Evolutionary conservation across 768 basidiomycete species (phyloP).

Genomic region (Tremella yokohamensis): DNA sequence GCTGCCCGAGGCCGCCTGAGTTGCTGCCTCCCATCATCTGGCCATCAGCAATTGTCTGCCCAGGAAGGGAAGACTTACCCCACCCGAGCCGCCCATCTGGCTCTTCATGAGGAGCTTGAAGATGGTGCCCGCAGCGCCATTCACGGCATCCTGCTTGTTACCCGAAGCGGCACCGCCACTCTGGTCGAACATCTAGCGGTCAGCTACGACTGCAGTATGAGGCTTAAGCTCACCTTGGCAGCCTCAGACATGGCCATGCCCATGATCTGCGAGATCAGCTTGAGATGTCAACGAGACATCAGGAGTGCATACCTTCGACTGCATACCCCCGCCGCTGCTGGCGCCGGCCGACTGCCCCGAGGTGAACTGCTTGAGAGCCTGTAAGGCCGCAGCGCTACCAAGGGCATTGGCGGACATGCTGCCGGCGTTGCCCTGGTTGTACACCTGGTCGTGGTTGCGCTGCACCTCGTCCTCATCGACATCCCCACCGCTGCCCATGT

Average conservation of each 20-base stretch:
- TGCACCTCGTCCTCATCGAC: constrained; percentile 66
- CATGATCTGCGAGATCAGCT: constrained; percentile 58
- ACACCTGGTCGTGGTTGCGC: constrained; percentile 63
- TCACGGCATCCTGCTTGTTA: constrained; percentile 70
- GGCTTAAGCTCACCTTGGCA: constrained; percentile 38
- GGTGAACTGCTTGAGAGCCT: constrained; percentile 69
- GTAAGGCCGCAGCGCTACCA: constrained; percentile 70
- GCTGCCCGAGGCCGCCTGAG: constrained; percentile 54
- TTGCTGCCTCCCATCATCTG: constrained; percentile 63
- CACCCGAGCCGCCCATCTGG: constrained; percentile 44
- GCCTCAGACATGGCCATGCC: constrained; percentile 79
- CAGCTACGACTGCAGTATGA: neutral
- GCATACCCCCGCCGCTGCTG: constrained; percentile 54
- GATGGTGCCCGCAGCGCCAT: constrained; percentile 77
- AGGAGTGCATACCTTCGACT: constrained; percentile 51
- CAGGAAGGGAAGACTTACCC: constrained; percentile 12
- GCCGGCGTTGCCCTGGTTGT: constrained; percentile 57
- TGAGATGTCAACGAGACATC: neutral
- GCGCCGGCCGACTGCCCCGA: constrained; percentile 53
- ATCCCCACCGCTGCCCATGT: constrained; percentile 56
- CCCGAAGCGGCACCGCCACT: constrained; percentile 61
- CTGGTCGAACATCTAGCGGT: constrained; percentile 62
- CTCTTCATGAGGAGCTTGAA: constrained; percentile 69
- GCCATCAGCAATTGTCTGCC: constrained; percentile 11
- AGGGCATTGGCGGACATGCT: constrained; percentile 61